phyloP scores from a whole-genome alignment of 2,329 filamentous ascomycete species.

The Hyphodiscus sp. region DNA sequence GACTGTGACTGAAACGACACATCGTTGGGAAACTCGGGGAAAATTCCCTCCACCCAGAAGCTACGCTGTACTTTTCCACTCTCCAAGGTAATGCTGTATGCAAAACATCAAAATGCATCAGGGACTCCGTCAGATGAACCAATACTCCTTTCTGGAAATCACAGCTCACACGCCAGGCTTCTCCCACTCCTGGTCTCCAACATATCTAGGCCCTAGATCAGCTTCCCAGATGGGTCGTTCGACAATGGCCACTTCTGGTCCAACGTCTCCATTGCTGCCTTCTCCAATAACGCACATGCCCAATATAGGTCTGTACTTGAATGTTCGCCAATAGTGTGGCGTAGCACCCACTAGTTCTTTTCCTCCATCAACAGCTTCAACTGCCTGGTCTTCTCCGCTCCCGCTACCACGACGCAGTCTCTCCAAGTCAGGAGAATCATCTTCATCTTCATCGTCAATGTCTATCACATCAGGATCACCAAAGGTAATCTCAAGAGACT shows the following conservation, averaged over 20 bases:
- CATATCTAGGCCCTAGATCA: constrained; percentile 67
- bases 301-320: constrained; percentile 90
- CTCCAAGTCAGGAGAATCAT: constrained; percentile 20
- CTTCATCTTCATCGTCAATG: constrained; percentile 28
- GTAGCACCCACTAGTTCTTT: not conserved
- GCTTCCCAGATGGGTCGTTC: constrained; percentile 83
- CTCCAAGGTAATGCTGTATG: not conserved
- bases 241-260: constrained; percentile 76
- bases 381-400: not conserved
- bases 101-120: not conserved
- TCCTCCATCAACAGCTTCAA: not conserved
- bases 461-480: constrained; percentile 34
- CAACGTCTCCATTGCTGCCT: constrained; percentile 27
- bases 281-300: constrained; percentile 50
- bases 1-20: not conserved
- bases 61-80: not conserved
- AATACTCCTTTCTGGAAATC: no score
- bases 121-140: not conserved
- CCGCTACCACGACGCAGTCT: constrained; percentile 5
- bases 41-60: no score
- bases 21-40: not conserved
- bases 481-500: constrained; percentile 31
- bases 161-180: constrained; percentile 4
- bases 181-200: constrained; percentile 50
- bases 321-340: constrained; percentile 62